Percentiles rank a stretch among this genome's conserved stretches.
Evolutionary conservation across 352 stramenopile species (phyloP).

Genomic region (Globisporangium paroecandrum): DNA sequence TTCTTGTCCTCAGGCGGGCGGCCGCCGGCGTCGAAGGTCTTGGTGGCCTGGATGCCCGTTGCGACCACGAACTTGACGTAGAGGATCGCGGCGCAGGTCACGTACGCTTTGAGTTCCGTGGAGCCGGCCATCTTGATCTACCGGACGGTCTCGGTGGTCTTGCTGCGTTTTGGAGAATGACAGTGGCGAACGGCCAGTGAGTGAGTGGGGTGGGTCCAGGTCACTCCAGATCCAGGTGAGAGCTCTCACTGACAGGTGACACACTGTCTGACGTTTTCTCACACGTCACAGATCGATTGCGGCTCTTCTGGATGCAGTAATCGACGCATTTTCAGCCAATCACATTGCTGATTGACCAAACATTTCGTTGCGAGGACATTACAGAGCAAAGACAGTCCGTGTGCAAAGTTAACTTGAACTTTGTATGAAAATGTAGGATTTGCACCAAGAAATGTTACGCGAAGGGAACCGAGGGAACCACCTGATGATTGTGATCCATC

Average conservation of each 20-base stretch:
- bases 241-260: neutral
- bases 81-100: conserved; percentile 45
- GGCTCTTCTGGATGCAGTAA: neutral
- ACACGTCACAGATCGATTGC: conserved; percentile 3
- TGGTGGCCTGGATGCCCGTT: conserved; percentile 40
- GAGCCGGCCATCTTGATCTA: conserved; percentile 24
- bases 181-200: neutral
- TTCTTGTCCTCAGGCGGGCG: conserved; percentile 52
- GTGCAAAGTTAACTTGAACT: too few relatives aligned
- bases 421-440: too few relatives aligned
- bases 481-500: too few relatives aligned
- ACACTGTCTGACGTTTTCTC: conserved; percentile 4
- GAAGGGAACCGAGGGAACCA: neutral
- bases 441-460: neutral
- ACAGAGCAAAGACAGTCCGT: too few relatives aligned
- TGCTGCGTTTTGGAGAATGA: conserved; percentile 10
- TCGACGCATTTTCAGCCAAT: conserved; percentile 29
- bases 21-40: conserved; percentile 44
- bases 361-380: neutral
- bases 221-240: too few relatives aligned
- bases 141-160: neutral
- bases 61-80: conserved; percentile 67
- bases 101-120: conserved; percentile 46
- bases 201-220: neutral
- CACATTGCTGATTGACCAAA: neutral